Percentiles rank a stretch among this genome's conserved stretches.
Evolutionary conservation across 768 basidiomycete genomes (phyloP).

Genomic region (Chalciporus sphaerocephalus): DNA sequence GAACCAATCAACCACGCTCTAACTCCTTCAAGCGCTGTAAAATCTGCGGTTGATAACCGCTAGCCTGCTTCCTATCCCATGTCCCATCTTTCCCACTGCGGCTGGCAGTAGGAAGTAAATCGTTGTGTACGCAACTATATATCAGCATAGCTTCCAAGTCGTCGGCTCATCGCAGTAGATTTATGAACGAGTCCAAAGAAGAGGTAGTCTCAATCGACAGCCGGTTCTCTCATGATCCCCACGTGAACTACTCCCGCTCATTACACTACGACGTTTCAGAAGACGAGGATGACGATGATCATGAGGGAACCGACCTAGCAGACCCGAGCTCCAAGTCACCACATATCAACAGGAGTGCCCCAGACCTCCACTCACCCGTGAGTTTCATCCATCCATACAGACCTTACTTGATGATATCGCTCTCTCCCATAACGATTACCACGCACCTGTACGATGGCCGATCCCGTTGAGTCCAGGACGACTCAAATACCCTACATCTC

Average conservation of each 20-base stretch:
- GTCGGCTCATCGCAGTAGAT: background rate
- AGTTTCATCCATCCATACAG: conserved; percentile 5
- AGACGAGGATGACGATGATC: conserved; percentile 18
- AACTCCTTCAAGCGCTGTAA: background rate
- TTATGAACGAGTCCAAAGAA: conserved; percentile 12
- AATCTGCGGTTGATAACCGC: background rate
- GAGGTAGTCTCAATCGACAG: background rate
- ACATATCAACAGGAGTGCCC: background rate
- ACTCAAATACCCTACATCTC: conserved; percentile 3
- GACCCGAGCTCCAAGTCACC: background rate
- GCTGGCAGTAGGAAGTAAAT: background rate
- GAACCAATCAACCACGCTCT: background rate
- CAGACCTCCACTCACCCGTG: conserved; percentile 8
- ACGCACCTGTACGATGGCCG: background rate
- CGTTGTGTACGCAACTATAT: too few species aligned
- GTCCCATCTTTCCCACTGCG: background rate
- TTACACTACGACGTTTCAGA: conserved; percentile 10
- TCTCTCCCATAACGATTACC: background rate
- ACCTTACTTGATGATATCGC: background rate
- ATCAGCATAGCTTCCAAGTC: background rate
- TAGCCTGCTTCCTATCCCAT: too few species aligned
- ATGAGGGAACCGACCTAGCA: conserved; percentile 3
- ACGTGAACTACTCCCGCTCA: conserved; percentile 1
- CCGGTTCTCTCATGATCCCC: background rate
- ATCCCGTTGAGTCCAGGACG: conserved; percentile 13